These are phyloP conservation scores for Ceratocystis colombiana DNA, from an alignment of 2,329 filamentous ascomycete genomes.

Conservation along the genomic window DNA sequence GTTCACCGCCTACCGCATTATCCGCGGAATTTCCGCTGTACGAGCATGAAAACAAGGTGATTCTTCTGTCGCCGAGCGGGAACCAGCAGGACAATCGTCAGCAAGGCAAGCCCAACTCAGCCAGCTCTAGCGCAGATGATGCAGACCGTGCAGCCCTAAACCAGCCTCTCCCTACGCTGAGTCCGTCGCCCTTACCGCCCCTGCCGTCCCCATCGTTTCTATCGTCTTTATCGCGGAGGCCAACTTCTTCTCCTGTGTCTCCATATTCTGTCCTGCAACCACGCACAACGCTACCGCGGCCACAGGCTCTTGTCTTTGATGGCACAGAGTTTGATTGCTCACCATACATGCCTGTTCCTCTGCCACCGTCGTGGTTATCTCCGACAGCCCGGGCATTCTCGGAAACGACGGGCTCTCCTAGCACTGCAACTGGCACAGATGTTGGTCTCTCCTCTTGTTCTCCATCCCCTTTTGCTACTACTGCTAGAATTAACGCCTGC, in stretches of 20 bases:
- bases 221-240: neutral
- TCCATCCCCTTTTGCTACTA: neutral
- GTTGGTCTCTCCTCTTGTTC: too few relatives aligned
- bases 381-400: neutral
- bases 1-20: neutral
- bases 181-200: neutral
- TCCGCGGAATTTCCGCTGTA: neutral
- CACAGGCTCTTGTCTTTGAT: neutral
- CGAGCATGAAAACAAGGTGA: neutral
- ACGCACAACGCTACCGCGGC: constrained; percentile 6
- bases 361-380: neutral
- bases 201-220: neutral
- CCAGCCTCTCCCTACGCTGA: constrained; percentile 2
- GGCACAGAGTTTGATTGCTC: neutral
- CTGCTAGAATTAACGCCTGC: neutral
- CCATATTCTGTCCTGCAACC: neutral
- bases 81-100: constrained; percentile 5
- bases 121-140: neutral
- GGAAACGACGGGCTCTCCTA: neutral
- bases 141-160: neutral
- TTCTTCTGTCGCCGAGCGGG: neutral
- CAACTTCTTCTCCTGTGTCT: neutral
- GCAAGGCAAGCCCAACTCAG: neutral
- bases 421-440: neutral
- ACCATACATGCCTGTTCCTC: neutral